Conservation (phyloP, 129 eudicot species). For the Cynara cardunculus region DNA sequence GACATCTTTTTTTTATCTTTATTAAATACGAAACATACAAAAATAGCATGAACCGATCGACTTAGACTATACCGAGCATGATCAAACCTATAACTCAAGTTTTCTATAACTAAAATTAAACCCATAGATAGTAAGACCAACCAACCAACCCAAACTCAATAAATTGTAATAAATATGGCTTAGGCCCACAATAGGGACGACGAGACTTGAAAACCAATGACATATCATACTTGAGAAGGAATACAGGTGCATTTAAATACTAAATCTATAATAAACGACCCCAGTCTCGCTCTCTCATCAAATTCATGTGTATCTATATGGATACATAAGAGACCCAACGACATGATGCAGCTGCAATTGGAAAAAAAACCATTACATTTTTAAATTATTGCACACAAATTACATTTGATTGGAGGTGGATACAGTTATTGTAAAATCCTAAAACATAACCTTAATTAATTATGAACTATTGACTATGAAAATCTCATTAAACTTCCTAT, state of each 20-base stretch:
- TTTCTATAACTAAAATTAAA: background rate
- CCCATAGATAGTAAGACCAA: background rate
- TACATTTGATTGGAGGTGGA: conserved; percentile 21
- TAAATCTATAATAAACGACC: background rate
- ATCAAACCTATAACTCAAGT: background rate
- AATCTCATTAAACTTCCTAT: conserved; percentile 9
- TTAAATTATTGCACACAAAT: conserved; percentile 18
- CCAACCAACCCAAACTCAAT: background rate
- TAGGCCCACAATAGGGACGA: background rate
- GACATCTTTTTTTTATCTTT: too few species aligned
- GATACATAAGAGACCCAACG: background rate
- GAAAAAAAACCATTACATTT: background rate
- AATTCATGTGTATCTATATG: background rate
- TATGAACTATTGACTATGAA: background rate
- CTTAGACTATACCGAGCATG: background rate
- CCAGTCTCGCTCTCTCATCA: background rate
- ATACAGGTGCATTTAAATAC: background rate
- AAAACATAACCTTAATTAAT: conserved; percentile 13
- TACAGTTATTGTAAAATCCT: background rate
- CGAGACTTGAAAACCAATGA: background rate
- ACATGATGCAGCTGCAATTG: background rate
- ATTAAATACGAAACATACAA: background rate
- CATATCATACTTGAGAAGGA: background rate
- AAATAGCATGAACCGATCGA: too few species aligned
- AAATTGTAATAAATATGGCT: too few species aligned